Percentiles rank a stretch among this genome's conserved stretches.
Conservation (phyloP, 768 basidiomycete genomes). For the Rhizopogon vesiculosus region DNA sequence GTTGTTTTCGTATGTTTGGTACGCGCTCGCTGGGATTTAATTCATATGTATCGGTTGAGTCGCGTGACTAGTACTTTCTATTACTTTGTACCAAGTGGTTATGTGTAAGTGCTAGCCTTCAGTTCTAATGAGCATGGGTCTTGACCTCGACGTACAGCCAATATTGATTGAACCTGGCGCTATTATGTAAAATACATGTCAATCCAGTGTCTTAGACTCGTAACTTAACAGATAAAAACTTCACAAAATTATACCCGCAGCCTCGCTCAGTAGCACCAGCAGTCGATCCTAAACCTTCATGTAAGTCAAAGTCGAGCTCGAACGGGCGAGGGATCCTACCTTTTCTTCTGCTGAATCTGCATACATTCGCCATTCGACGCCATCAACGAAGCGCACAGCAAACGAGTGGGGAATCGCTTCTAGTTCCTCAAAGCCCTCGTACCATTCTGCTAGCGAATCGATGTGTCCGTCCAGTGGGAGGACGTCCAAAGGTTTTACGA, state of each 20-base stretch:
- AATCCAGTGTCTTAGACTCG: background rate
- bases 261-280: constrained; percentile 24
- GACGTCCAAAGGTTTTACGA: constrained; percentile 21
- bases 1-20: background rate
- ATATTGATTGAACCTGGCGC: background rate
- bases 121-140: background rate
- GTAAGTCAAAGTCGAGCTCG: background rate
- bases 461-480: constrained; percentile 45
- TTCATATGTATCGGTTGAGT: no score
- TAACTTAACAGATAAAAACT: background rate
- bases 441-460: constrained; percentile 51
- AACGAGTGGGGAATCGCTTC: constrained; percentile 64
- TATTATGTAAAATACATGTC: background rate
- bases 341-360: constrained; percentile 63
- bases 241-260: constrained; percentile 23
- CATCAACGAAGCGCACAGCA: constrained; percentile 55
- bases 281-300: constrained; percentile 16
- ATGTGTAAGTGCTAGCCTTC: no score
- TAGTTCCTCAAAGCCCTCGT: constrained; percentile 64
- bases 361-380: constrained; percentile 51
- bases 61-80: no score
- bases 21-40: background rate
- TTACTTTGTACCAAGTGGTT: no score
- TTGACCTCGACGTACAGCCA: background rate
- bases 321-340: constrained; percentile 23